Percentiles rank a stretch among this genome's conserved stretches.
Evolutionary conservation across 768 basidiomycete species (phyloP).

Genomic region (Cyclocybe aegerita): DNA sequence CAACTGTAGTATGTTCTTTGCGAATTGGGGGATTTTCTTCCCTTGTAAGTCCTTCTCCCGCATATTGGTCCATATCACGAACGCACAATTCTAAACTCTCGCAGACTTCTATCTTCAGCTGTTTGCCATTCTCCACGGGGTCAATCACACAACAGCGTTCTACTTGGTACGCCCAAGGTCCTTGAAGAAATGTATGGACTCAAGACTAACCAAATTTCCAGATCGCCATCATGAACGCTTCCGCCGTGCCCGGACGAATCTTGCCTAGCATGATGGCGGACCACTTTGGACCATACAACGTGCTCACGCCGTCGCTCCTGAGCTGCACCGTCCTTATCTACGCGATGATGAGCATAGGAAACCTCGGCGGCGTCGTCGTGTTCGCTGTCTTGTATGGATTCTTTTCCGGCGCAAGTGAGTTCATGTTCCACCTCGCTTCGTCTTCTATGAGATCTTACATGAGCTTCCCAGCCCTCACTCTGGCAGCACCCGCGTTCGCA

Average conservation of each 20-base stretch:
- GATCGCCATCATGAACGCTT: slow-evolving; percentile 25
- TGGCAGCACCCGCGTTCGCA: slow-evolving; percentile 1
- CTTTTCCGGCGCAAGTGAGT: slow-evolving; percentile 28
- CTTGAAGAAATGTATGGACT: background rate
- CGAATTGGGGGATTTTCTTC: slow-evolving; percentile 5
- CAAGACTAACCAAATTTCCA: background rate
- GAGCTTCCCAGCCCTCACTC: background rate
- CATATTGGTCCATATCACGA: background rate
- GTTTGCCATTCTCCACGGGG: slow-evolving; percentile 27
- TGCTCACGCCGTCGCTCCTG: slow-evolving; percentile 24
- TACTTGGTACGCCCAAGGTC: slow-evolving; percentile 22
- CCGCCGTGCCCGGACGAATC: slow-evolving; percentile 22
- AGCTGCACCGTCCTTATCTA: slow-evolving; percentile 30
- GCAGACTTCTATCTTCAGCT: slow-evolving; percentile 34
- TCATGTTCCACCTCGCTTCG: background rate
- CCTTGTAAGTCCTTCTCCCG: slow-evolving; percentile 1
- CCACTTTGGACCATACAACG: slow-evolving; percentile 20
- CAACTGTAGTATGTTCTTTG: too few species aligned
- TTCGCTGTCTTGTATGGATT: slow-evolving; percentile 39
- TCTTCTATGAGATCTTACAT: background rate
- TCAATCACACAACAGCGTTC: slow-evolving; percentile 23
- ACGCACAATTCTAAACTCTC: background rate
- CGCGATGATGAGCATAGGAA: slow-evolving; percentile 29
- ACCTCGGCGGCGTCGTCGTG: slow-evolving; percentile 23
- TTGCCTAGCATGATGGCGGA: slow-evolving; percentile 20